Evolutionary conservation across 106 monocot species (phyloP).

Genomic region (Dendrobium catenatum): DNA sequence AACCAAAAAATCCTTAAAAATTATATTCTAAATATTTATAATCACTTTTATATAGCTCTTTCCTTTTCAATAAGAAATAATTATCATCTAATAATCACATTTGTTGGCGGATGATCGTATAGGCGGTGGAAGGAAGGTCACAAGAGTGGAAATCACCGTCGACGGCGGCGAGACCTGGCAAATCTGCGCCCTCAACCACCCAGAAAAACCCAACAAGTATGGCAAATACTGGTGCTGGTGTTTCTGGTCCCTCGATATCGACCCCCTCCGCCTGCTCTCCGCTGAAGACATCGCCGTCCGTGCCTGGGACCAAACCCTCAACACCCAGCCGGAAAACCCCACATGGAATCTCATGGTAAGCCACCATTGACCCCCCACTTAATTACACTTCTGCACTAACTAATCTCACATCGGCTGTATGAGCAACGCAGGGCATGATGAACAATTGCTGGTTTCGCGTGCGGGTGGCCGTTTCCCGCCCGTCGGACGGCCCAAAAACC

Average conservation of each 20-base stretch:
- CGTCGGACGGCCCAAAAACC: constrained; percentile 56
- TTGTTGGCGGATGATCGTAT: background rate
- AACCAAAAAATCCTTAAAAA: too few relatives aligned
- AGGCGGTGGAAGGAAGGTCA: constrained; percentile 94
- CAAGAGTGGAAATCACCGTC: constrained; percentile 90
- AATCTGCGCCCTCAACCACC: constrained; percentile 54
- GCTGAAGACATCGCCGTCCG: constrained; percentile 83
- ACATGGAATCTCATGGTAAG: constrained; percentile 93
- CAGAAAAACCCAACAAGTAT: constrained; percentile 80
- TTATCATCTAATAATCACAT: too few relatives aligned
- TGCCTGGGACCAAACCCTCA: constrained; percentile 85
- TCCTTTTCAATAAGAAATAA: too few relatives aligned
- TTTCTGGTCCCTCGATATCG: constrained; percentile 83
- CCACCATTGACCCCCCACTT: background rate
- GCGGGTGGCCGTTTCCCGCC: constrained; percentile 51
- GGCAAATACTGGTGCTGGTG: constrained; percentile 99
- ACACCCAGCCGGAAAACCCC: constrained; percentile 95
- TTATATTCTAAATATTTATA: too few relatives aligned
- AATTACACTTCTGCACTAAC: too few relatives aligned
- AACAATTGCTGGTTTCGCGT: constrained; percentile 98
- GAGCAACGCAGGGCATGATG: constrained; percentile 84
- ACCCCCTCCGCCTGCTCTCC: constrained; percentile 52
- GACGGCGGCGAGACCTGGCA: constrained; percentile 88
- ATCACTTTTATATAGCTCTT: too few relatives aligned
- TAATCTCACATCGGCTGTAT: too few relatives aligned